Base-by-base conservation (phyloP, 1,139 yeast species). In the Hanseniaspora gamundiae region DNA sequence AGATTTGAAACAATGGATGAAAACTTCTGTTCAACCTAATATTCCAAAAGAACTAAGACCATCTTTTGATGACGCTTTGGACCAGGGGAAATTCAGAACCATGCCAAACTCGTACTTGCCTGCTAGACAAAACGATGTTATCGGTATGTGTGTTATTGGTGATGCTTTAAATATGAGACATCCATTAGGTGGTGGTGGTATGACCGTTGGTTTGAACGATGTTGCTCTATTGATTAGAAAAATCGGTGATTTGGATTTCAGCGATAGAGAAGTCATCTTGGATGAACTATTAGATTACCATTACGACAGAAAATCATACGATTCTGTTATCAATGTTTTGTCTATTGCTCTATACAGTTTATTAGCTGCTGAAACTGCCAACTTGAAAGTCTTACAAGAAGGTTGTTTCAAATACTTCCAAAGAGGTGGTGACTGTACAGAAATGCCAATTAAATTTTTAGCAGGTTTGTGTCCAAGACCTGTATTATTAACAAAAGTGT, bases 121-220 rank as follows among this genome's bases (percentile, higher is more conserved):
- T 8, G 96, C 96, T 0, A 69, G 74, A 48, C 69, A 72, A 42
- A 76, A 75, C 53, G 69, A 69, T 17, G 71, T 76, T 41, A 78
- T 78, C 14, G 99, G 99, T n/a, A 67, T 87, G 45, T 69, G 91
- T 38, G 71, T 91, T 54, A 61, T 91, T 40, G 99, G 99, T 36
- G 99, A 91, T 60, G 86, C 98, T 2, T 71, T 88, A 57, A 91
- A 91, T 62, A 91, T 91, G 96, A 76, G 99, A 60, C 99, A 91
- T 62, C 99, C 99, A 17, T 72, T 91, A 50, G 91, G 98, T 1
- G 99, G 99, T 40, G 98, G 98, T 48, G 99, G 99, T 48, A 91
- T 91, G 99, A 88, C 97, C 10, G 98, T 91, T 39, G 97, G 96
- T 0, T 69, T 93, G 49, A 83, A 79, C 58, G 99, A 91, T 60